Evolutionary conservation across 148 eudicot species (phyloP).

Genomic region (Persicaria maculosa): DNA sequence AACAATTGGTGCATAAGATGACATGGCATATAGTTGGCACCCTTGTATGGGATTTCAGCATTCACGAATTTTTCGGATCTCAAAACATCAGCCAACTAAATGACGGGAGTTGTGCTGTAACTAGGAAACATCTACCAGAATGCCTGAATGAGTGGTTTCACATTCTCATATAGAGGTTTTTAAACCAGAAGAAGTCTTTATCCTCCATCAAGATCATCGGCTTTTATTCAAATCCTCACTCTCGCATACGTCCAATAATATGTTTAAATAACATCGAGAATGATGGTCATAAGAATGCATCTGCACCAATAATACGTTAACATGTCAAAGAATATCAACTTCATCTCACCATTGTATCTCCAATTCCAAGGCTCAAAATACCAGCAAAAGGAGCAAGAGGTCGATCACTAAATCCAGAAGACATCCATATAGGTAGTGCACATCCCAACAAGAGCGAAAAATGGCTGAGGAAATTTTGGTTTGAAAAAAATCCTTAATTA

Average conservation of each 20-base stretch:
- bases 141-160: too few species aligned
- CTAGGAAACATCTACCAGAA: background rate
- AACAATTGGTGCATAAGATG: background rate
- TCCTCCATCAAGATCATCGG: too few species aligned
- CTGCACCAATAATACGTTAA: background rate
- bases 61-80: background rate
- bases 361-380: constrained; percentile 96
- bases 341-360: constrained; percentile 91
- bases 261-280: background rate
- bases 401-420: constrained; percentile 87
- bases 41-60: background rate
- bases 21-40: background rate
- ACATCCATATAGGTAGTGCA: constrained; percentile 96
- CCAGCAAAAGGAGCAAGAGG: constrained; percentile 99
- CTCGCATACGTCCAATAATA: too few species aligned
- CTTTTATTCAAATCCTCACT: too few species aligned
- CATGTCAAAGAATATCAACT: background rate
- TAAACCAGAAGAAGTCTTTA: too few species aligned
- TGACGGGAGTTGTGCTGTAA: background rate
- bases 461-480: constrained; percentile 38
- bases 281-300: background rate
- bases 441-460: constrained; percentile 95
- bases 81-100: background rate
- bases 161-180: too few species aligned
- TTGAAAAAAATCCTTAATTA: too few species aligned